Conservation (phyloP, 176 grass and related monocot species). For the Rhynchospora breviuscula region DNA sequence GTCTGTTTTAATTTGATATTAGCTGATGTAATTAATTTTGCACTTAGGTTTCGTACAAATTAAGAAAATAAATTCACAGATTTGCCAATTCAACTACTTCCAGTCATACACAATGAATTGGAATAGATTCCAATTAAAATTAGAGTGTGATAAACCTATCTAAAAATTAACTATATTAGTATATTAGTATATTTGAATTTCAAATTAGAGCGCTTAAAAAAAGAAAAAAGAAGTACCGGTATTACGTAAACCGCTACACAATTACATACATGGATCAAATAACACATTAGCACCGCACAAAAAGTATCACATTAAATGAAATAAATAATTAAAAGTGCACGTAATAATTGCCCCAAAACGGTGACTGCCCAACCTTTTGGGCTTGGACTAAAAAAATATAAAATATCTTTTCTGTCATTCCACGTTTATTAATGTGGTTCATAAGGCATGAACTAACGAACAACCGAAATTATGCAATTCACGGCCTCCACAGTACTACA, state of each 20-base stretch:
- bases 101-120: too few species aligned
- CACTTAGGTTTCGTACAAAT: too few species aligned
- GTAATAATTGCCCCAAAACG: background rate
- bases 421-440: background rate
- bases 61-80: too few species aligned
- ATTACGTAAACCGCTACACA: background rate
- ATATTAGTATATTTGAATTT: too few species aligned
- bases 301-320: background rate
- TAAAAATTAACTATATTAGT: too few species aligned
- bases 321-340: background rate
- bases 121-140: too few species aligned
- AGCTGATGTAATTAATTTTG: too few species aligned
- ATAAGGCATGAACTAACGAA: conserved; percentile 4
- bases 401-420: background rate
- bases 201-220: too few species aligned
- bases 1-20: too few species aligned
- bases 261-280: background rate
- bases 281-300: background rate
- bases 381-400: background rate
- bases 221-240: background rate
- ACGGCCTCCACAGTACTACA: background rate
- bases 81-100: too few species aligned
- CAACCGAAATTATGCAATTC: background rate
- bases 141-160: too few species aligned
- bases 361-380: background rate